A percentile compares a stretch with the other conserved stretches of the same genome.
Conservation (phyloP, 2,329 filamentous ascomycete species). For the Cladosporium sp. region DNA sequence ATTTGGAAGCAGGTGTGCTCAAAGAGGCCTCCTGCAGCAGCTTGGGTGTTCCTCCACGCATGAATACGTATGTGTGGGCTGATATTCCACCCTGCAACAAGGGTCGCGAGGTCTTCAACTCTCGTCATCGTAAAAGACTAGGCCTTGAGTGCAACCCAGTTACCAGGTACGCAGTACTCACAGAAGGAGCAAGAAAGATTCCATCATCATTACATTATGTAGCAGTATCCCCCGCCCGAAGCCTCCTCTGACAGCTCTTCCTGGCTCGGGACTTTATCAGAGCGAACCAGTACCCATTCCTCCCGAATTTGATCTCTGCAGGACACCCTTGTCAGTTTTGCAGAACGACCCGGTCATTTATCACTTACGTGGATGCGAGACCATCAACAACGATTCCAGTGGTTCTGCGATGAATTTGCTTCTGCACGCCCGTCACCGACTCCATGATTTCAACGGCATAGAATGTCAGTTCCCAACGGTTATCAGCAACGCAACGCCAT, state of each 20-base stretch:
- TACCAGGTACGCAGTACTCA: not conserved
- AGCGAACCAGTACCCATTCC: slow-evolving; percentile 6
- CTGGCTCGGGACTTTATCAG: not conserved
- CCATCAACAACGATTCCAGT: slow-evolving; percentile 4
- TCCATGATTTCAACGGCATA: not conserved
- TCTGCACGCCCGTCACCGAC: not conserved
- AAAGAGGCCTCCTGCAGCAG: not conserved
- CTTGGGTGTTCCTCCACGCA: not conserved
- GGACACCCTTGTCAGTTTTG: not conserved
- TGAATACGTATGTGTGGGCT: not conserved
- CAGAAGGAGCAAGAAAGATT: not conserved
- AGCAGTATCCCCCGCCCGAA: not conserved
- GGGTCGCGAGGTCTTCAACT: not conserved
- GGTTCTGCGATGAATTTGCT: not conserved
- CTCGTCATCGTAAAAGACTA: not conserved
- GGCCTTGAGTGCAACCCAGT: not conserved
- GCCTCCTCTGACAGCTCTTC: not conserved
- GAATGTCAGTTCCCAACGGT: slow-evolving; percentile 4
- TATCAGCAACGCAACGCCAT: slow-evolving; percentile 4
- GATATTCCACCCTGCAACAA: not conserved
- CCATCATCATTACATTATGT: not conserved
- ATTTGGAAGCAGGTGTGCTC: not conserved
- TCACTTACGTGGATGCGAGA: not conserved
- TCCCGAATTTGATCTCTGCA: not conserved
- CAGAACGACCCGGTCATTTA: not conserved